phyloP scores from a whole-genome alignment of 179 eudicot species.

The Heliamphora ciliata region DNA sequence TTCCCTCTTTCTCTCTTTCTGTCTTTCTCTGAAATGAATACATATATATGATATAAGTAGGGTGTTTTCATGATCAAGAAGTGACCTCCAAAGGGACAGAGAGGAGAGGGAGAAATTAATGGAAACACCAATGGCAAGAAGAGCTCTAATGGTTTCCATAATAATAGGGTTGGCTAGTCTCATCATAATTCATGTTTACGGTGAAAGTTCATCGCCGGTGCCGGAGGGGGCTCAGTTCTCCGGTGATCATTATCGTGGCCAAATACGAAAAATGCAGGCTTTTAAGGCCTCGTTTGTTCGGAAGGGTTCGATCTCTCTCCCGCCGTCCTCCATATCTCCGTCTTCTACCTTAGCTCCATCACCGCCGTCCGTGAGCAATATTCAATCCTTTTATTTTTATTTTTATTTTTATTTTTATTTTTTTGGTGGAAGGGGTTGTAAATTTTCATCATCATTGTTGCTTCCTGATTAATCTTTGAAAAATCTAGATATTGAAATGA shows the following conservation, averaged over 20 bases:
- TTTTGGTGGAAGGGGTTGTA: neutral
- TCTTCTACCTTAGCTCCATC: conserved; percentile 13
- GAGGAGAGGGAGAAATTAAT: neutral
- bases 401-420: neutral
- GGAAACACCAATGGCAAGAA: conserved; percentile 11
- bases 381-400: neutral
- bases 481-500: too few species aligned
- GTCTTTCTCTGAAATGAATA: neutral
- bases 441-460: neutral
- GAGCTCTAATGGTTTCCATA: neutral
- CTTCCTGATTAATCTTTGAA: neutral
- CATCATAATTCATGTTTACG: neutral
- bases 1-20: neutral
- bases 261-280: conserved; percentile 22
- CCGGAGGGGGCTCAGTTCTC: neutral
- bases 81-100: neutral
- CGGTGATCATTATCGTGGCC: conserved; percentile 12
- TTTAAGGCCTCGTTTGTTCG: conserved; percentile 26
- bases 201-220: conserved; percentile 10
- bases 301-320: conserved; percentile 23
- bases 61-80: neutral
- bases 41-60: neutral
- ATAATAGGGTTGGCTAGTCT: conserved; percentile 11
- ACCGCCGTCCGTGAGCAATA: conserved; percentile 24
- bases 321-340: conserved; percentile 24